Conservation (phyloP, 352 stramenopile species). For the Pilasporangium apinafurcum region DNA sequence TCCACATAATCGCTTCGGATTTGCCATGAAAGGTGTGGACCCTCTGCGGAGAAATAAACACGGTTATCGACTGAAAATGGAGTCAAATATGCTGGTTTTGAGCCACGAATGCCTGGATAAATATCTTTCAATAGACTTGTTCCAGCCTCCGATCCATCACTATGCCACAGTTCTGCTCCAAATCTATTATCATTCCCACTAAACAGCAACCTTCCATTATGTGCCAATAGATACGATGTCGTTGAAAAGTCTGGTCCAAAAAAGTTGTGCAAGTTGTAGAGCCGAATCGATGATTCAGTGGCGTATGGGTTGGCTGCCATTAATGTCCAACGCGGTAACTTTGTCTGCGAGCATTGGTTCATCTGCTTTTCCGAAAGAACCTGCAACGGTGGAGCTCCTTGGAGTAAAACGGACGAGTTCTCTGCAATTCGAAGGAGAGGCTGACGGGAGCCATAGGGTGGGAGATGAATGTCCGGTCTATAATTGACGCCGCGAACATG, state of each 20-base stretch:
- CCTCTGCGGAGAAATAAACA: constrained; percentile 81
- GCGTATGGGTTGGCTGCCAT: constrained; percentile 17
- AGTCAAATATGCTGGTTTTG: constrained; percentile 26
- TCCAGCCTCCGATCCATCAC: constrained; percentile 52
- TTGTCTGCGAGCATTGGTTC: background rate
- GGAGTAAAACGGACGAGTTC: constrained; percentile 24
- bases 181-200: constrained; percentile 7
- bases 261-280: constrained; percentile 13
- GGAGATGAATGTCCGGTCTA: constrained; percentile 27
- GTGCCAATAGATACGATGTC: constrained; percentile 14
- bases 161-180: constrained; percentile 73
- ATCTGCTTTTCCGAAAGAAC: constrained; percentile 1
- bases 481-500: constrained; percentile 27
- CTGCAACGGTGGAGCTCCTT: constrained; percentile 18
- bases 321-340: constrained; percentile 22
- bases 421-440: constrained; percentile 35
- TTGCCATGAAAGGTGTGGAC: constrained; percentile 61
- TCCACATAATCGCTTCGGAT: constrained; percentile 34
- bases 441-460: constrained; percentile 24
- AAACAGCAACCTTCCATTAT: constrained; percentile 22
- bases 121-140: constrained; percentile 73
- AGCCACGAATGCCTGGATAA: constrained; percentile 18
- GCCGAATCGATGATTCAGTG: constrained; percentile 12
- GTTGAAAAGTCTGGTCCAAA: background rate
- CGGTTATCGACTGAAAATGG: constrained; percentile 44